These are phyloP conservation scores for Grammothele lineata DNA, from an alignment of 768 basidiomycete genomes.

Conservation along the genomic window DNA sequence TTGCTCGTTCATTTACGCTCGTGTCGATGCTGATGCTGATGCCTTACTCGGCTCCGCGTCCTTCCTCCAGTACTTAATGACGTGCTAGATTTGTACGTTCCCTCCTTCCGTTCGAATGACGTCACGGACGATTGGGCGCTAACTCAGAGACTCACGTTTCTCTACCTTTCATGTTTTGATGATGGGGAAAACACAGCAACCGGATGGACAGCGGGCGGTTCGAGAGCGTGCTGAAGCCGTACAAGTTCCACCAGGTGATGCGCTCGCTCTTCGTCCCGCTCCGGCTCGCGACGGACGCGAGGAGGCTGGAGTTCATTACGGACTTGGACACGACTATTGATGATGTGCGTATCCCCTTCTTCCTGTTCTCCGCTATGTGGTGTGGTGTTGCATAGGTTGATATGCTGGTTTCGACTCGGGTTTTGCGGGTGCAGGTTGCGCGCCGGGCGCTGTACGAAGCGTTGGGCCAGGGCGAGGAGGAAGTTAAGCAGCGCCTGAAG, in stretches of 20 bases:
- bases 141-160: neutral
- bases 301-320: slow-evolving; percentile 61
- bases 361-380: no score
- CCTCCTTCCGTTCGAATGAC: neutral
- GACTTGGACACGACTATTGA: slow-evolving; percentile 69
- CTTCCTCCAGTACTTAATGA: slow-evolving; percentile 64
- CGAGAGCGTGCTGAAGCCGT: slow-evolving; percentile 65
- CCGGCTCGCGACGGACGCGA: slow-evolving; percentile 61
- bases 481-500: slow-evolving; percentile 36
- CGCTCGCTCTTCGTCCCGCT: slow-evolving; percentile 69
- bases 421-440: slow-evolving; percentile 60
- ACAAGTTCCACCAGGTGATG: slow-evolving; percentile 75
- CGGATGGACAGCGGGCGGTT: slow-evolving; percentile 87
- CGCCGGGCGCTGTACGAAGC: slow-evolving; percentile 57
- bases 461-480: slow-evolving; percentile 43
- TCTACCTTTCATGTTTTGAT: no score
- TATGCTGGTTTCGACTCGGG: neutral
- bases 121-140: neutral
- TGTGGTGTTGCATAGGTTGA: neutral
- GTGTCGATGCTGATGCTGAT: neutral
- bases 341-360: slow-evolving; percentile 34
- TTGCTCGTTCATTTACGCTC: neutral
- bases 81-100: slow-evolving; percentile 70
- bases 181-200: no score
- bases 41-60: neutral